These are phyloP conservation scores for Saccharomycopsis oosterbeekiorum DNA, from an alignment of 805 yeast genomes.

Conservation along the genomic window DNA sequence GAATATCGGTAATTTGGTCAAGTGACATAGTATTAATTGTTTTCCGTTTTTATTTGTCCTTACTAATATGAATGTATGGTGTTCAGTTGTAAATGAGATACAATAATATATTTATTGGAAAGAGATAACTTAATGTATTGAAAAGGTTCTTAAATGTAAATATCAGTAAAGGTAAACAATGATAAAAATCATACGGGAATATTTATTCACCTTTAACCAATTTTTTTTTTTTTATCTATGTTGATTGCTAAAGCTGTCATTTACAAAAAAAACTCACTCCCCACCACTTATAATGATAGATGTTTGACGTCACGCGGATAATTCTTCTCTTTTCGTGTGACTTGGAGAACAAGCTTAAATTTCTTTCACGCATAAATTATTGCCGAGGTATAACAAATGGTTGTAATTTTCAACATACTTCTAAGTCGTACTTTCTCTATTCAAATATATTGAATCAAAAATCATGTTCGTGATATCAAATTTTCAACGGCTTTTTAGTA, in stretches of 20 bases:
- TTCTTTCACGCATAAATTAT: background rate
- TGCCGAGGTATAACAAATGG: background rate
- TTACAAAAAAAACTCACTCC: too few relatives aligned
- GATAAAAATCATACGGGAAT: background rate
- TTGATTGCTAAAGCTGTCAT: too few relatives aligned
- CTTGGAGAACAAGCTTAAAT: background rate
- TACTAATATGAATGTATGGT: too few relatives aligned
- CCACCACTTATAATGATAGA: background rate
- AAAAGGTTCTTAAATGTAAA: too few relatives aligned
- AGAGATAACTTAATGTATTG: background rate
- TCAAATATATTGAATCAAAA: background rate
- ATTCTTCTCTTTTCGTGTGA: background rate
- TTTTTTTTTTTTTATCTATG: too few relatives aligned
- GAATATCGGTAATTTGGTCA: slow-evolving; percentile 4
- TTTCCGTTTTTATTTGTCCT: background rate
- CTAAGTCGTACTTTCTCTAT: background rate
- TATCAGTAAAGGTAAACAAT: background rate
- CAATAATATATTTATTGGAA: too few relatives aligned
- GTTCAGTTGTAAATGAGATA: too few relatives aligned
- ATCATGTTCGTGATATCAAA: too few relatives aligned
- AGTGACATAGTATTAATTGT: background rate
- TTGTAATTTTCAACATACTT: background rate
- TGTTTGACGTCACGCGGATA: slow-evolving; percentile 1
- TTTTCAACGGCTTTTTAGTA: too few relatives aligned
- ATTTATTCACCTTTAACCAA: background rate